Evolutionary conservation across 225 moss, liverwort and hornwort genomes (phyloP).

Genomic region (Thuidium tamariscinum): DNA sequence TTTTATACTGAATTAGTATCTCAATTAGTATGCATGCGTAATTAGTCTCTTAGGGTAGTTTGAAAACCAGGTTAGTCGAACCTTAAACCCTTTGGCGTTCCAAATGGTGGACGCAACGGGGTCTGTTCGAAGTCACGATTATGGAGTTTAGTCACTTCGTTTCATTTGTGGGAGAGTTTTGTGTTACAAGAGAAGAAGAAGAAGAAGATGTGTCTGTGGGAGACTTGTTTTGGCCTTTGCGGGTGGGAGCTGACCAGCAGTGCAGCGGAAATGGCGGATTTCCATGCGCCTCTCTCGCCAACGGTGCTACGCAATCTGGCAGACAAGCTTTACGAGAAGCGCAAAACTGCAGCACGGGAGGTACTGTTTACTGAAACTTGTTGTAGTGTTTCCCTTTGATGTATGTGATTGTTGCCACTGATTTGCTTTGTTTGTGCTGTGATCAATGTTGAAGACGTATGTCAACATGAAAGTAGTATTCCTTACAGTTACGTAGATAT

Average conservation of each 20-base stretch:
- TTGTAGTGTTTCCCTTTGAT: background rate
- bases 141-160: background rate
- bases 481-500: background rate
- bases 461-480: background rate
- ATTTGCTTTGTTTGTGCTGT: background rate
- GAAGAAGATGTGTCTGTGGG: constrained; percentile 3
- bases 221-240: background rate
- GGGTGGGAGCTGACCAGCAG: background rate
- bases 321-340: constrained; percentile 86
- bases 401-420: background rate
- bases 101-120: background rate
- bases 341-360: constrained; percentile 86
- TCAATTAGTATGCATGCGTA: background rate
- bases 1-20: too few relatives aligned
- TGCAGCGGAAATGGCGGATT: constrained; percentile 44
- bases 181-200: background rate
- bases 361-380: background rate
- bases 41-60: background rate
- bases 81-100: background rate
- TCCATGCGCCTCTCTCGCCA: constrained; percentile 39
- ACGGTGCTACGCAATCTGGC: constrained; percentile 71
- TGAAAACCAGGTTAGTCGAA: background rate
- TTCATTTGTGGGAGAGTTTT: background rate
- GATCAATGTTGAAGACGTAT: background rate
- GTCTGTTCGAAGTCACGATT: background rate